phyloP scores from a whole-genome alignment of 2,329 filamentous ascomycete species.

The Aspergillus caelatus region DNA sequence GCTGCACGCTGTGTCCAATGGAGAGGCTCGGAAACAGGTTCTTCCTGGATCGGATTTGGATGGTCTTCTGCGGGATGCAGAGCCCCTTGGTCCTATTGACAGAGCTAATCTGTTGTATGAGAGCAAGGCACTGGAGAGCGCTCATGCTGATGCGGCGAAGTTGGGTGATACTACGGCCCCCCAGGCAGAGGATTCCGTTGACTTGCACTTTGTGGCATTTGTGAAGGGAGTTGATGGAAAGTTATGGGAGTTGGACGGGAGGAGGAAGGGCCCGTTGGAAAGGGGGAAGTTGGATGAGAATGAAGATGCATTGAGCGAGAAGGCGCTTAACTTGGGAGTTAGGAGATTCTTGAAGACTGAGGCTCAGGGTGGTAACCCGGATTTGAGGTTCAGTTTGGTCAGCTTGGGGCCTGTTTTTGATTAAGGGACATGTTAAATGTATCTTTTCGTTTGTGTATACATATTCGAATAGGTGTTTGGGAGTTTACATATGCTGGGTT shows the following conservation, averaged over 20 bases:
- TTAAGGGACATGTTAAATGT: conserved; percentile 24
- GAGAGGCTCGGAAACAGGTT: conserved; percentile 66
- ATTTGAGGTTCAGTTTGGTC: conserved; percentile 65
- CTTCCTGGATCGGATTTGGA: conserved; percentile 50
- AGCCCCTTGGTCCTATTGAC: conserved; percentile 65
- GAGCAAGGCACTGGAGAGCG: conserved; percentile 72
- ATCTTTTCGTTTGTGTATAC: not conserved
- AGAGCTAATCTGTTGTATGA: conserved; percentile 77
- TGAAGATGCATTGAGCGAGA: conserved; percentile 75
- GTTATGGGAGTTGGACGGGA: conserved; percentile 81
- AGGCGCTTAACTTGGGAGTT: conserved; percentile 72
- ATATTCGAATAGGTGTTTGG: conserved; percentile 1
- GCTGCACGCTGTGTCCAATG: conserved; percentile 80
- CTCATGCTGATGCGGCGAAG: conserved; percentile 76
- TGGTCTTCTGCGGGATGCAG: conserved; percentile 69
- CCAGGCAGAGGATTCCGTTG: conserved; percentile 75
- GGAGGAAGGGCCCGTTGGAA: conserved; percentile 72
- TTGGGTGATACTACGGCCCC: conserved; percentile 80
- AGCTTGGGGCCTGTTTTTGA: conserved; percentile 61
- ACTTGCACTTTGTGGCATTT: conserved; percentile 95
- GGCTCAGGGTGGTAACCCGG: conserved; percentile 56
- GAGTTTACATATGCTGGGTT: not conserved
- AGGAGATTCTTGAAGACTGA: conserved; percentile 63
- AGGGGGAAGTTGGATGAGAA: conserved; percentile 60
- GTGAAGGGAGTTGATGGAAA: conserved; percentile 72